Conservation (phyloP, 2,329 filamentous ascomycete species). For the Aspergillus nomiae region DNA sequence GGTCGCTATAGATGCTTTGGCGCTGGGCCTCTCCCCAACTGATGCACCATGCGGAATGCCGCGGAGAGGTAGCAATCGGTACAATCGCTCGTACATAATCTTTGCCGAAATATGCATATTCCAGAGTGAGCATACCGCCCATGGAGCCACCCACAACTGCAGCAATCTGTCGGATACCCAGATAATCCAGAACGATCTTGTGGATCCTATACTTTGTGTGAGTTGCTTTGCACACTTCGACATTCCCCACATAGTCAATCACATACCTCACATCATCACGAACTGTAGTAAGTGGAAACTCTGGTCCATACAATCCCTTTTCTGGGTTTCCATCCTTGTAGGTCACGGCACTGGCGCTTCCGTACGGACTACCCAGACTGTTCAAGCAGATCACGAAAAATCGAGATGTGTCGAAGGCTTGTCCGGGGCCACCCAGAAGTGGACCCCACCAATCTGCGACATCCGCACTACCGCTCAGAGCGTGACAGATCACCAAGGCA, state of each 20-base stretch:
- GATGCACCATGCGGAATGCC: conserved; percentile 61
- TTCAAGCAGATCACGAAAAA: conserved; percentile 59
- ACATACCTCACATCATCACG: conserved; percentile 90
- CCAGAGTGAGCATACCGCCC: conserved; percentile 60
- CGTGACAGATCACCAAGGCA: conserved; percentile 63
- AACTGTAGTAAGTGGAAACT: conserved; percentile 94
- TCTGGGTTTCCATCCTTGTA: conserved; percentile 76
- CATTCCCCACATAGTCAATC: conserved; percentile 1
- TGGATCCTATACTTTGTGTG: conserved; percentile 46
- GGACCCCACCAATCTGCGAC: conserved; percentile 61
- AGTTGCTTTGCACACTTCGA: neutral
- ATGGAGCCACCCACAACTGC: conserved; percentile 60
- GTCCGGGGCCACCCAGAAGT: conserved; percentile 54
- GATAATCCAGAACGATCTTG: conserved; percentile 56
- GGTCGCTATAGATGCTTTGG: conserved; percentile 87
- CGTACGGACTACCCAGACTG: conserved; percentile 58
- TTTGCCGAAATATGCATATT: conserved; percentile 71
- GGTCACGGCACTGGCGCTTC: conserved; percentile 63
- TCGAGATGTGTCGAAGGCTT: conserved; percentile 55
- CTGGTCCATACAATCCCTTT: conserved; percentile 83
- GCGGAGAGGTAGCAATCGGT: conserved; percentile 58
- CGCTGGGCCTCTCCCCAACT: conserved; percentile 61
- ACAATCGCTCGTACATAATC: conserved; percentile 57
- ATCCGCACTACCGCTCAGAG: conserved; percentile 58
- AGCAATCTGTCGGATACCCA: conserved; percentile 57